Conservation (phyloP, 2,329 filamentous ascomycete species). For the Fusarium concolor region DNA sequence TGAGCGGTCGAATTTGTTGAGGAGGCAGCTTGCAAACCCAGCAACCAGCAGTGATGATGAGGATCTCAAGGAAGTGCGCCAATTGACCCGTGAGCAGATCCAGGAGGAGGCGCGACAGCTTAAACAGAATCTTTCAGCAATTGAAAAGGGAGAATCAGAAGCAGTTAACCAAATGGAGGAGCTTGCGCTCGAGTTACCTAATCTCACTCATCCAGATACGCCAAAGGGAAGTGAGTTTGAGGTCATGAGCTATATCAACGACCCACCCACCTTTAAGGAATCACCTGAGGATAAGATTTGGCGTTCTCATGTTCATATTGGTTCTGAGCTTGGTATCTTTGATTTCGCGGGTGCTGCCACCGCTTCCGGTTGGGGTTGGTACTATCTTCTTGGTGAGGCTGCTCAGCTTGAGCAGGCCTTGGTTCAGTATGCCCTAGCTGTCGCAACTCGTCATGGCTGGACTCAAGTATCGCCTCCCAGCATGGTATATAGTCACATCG, state of each 20-base stretch:
- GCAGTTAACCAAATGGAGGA: constrained; percentile 74
- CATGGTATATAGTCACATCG: constrained; percentile 92
- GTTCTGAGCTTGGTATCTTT: constrained; percentile 84
- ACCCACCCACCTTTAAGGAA: constrained; percentile 62
- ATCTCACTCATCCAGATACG: constrained; percentile 82
- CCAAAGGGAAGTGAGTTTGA: constrained; percentile 75
- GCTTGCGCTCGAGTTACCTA: constrained; percentile 84
- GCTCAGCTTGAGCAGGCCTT: constrained; percentile 95
- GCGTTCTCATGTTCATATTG: constrained; percentile 88
- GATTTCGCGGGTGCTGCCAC: constrained; percentile 86
- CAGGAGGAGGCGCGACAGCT: constrained; percentile 72
- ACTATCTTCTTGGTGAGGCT: constrained; percentile 92
- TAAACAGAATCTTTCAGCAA: constrained; percentile 70
- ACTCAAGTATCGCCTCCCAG: constrained; percentile 84
- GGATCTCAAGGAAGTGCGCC: constrained; percentile 51
- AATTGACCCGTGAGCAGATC: constrained; percentile 62
- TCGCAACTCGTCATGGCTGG: constrained; percentile 81
- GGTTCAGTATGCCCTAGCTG: constrained; percentile 83
- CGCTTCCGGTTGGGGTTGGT: constrained; percentile 97
- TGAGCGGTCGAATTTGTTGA: constrained; percentile 74
- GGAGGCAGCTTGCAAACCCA: constrained; percentile 64
- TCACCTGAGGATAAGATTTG: constrained; percentile 56
- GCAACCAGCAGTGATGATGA: constrained; percentile 59
- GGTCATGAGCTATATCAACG: constrained; percentile 83
- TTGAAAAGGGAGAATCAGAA: constrained; percentile 71